Percentiles rank a stretch among this genome's conserved stretches.
Conservation (phyloP, 2,329 filamentous ascomycete genomes). For the Corinectria fuckeliana region DNA sequence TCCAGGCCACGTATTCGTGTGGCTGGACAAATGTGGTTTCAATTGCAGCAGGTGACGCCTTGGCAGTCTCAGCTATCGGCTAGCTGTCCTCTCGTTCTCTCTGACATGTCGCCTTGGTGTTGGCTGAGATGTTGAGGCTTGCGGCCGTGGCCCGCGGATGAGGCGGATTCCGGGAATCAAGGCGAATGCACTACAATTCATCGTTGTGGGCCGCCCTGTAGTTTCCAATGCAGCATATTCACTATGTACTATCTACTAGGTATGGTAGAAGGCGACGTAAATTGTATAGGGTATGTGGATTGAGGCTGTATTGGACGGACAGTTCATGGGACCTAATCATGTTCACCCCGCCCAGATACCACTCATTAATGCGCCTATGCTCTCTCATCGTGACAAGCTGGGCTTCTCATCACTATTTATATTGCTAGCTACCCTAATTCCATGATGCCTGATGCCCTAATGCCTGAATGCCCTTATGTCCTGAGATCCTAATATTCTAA, state of each 20-base stretch:
- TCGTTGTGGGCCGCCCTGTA: neutral
- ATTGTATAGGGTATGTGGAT: neutral
- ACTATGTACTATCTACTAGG: neutral
- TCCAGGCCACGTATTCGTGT: neutral
- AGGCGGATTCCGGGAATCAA: constrained; percentile 1
- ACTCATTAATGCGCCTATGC: too few relatives aligned
- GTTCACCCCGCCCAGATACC: neutral
- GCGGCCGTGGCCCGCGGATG: neutral
- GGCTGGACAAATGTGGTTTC: neutral
- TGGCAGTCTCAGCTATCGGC: constrained; percentile 4
- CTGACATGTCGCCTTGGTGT: constrained; percentile 12
- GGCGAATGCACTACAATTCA: constrained; percentile 6
- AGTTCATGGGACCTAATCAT: neutral
- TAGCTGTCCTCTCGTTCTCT: neutral
- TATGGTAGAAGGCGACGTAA: too few relatives aligned
- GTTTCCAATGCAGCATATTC: neutral
- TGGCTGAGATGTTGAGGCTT: constrained; percentile 8
- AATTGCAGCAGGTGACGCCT: neutral
- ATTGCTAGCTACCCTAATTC: too few relatives aligned
- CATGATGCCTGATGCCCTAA: too few relatives aligned
- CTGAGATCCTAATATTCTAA: too few relatives aligned
- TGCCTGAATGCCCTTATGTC: too few relatives aligned
- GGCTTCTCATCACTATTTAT: too few relatives aligned
- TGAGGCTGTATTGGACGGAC: constrained; percentile 5
- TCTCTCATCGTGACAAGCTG: too few relatives aligned